Base-by-base conservation (phyloP, 1,139 yeast genomes). In the Yamadazyma triangularis region DNA sequence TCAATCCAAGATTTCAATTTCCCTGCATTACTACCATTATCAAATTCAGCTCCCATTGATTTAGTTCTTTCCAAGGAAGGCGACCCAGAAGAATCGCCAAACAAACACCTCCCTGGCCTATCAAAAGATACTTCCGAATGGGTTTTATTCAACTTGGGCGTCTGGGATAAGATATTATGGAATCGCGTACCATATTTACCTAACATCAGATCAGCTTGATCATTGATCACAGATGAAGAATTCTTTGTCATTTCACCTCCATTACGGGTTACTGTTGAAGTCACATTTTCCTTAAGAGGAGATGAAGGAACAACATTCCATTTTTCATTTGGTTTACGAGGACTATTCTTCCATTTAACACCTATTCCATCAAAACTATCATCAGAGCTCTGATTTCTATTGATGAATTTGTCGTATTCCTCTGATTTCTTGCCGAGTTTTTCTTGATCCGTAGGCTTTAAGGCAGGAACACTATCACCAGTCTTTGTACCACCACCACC, bases 341-440 rank as follows among this genome's bases (percentile, higher is more conserved):
- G 66, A 34, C 65, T 62, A 4, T 54, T 53, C 29, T 48, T 54
- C 74, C 74, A 68, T 27, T 65, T 50, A 15, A 68, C 55, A 1
- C 70, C 38, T 7, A 35, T 32, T 4, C 45, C 73, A 32, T 67
- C 74, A 38, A 64, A 65, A 36, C 71, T 64, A 37, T 68, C 73
- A 38, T 67, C 73, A 0, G 73, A 65, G 39, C 67, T 62, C 34
- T 64, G 72, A 27, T 34, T 18, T 18, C 9, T 18, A 18, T 9
- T 18, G 6, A 18, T 7, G 9, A 18, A 18, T 18, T 18, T 18
- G 9, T 18, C 20, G 9, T 18, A 18, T 7, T 18, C 20, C 6
- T 18, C 20, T 18, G n/a, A n/a, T n/a, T n/a, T n/a, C n/a, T n/a
- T n/a, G n/a, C n/a, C n/a, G n/a, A n/a, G n/a, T n/a, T n/a, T n/a